A percentile compares a stretch with the other conserved stretches of the same genome.
phyloP scores from a whole-genome alignment of 345 rosid species.

The Camelina neglecta region DNA sequence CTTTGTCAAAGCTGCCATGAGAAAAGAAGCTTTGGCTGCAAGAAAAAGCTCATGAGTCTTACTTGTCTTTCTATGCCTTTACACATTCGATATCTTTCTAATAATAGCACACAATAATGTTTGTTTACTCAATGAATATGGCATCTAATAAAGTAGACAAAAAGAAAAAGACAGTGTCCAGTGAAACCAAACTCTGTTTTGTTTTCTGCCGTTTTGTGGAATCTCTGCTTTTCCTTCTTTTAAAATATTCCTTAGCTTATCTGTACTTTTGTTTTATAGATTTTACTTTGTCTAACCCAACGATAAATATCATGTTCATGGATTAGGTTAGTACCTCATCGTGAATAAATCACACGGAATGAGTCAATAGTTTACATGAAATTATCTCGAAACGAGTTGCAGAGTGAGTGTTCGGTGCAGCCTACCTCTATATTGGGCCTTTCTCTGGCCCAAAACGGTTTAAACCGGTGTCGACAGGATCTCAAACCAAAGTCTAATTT shows the following conservation, averaged over 20 bases:
- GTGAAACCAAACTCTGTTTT: slow-evolving; percentile 32
- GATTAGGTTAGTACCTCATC: background rate
- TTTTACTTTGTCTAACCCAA: no score
- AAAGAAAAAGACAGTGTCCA: slow-evolving; percentile 31
- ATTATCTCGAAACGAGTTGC: background rate
- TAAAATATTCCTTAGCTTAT: background rate
- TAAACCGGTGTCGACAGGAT: background rate
- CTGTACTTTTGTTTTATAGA: background rate
- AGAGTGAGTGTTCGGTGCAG: background rate
- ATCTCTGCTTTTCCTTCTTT: slow-evolving; percentile 15
- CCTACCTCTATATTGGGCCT: slow-evolving; percentile 7
- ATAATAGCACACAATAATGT: slow-evolving; percentile 23
- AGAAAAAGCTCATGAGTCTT: slow-evolving; percentile 46
- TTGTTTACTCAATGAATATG: slow-evolving; percentile 32
- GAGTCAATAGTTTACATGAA: background rate
- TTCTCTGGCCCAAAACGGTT: background rate
- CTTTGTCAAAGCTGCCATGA: slow-evolving; percentile 66
- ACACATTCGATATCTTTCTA: background rate
- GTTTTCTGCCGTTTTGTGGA: slow-evolving; percentile 21
- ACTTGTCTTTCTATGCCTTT: slow-evolving; percentile 20
- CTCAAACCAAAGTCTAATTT: background rate
- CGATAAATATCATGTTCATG: background rate
- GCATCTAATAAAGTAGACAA: slow-evolving; percentile 42
- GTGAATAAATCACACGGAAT: background rate
- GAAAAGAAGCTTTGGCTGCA: slow-evolving; percentile 70